A percentile compares a stretch with the other conserved stretches of the same genome.
Conservation (phyloP, 2,329 filamentous ascomycete species). For the Rutstroemia sp. region DNA sequence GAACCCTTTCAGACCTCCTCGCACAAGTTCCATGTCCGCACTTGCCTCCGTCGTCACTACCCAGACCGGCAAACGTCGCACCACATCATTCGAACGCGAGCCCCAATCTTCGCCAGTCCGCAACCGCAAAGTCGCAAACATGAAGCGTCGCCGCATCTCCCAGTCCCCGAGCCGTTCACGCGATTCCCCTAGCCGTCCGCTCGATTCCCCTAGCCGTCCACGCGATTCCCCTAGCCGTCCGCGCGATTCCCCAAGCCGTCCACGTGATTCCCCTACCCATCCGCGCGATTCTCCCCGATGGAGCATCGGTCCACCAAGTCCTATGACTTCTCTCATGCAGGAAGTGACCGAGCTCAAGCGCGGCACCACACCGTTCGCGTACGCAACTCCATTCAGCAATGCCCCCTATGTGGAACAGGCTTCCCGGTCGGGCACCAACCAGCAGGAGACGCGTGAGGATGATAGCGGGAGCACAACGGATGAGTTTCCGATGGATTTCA, state of each 20-base stretch:
- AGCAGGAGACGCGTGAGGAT: conserved; percentile 11
- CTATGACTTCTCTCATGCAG: conserved; percentile 22
- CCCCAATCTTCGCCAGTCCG: conserved; percentile 18
- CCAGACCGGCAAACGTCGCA: conserved; percentile 34
- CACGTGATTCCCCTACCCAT: no score
- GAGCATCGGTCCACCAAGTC: conserved; percentile 33
- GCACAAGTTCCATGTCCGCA: conserved; percentile 47
- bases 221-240: conserved; percentile 30
- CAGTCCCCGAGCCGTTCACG: conserved; percentile 48
- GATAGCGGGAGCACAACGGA: conserved; percentile 20
- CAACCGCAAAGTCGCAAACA: conserved; percentile 3
- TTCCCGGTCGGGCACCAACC: conserved; percentile 1
- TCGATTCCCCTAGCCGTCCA: no score
- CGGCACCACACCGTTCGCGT: conserved; percentile 56
- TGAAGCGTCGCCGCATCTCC: conserved; percentile 35
- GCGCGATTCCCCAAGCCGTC: conserved; percentile 43
- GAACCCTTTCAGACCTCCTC: conserved; percentile 38
- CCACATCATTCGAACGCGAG: conserved; percentile 36
- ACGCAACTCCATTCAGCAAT: conserved; percentile 68
- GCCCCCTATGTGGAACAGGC: conserved; percentile 33
- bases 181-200: conserved; percentile 41
- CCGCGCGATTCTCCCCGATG: conserved; percentile 28
- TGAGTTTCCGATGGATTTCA: conserved; percentile 22
- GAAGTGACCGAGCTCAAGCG: conserved; percentile 23
- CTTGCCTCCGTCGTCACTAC: conserved; percentile 34